Conservation (phyloP, 192 early-diverging fungal genomes). For the Tieghemiomyces parasiticus region DNA sequence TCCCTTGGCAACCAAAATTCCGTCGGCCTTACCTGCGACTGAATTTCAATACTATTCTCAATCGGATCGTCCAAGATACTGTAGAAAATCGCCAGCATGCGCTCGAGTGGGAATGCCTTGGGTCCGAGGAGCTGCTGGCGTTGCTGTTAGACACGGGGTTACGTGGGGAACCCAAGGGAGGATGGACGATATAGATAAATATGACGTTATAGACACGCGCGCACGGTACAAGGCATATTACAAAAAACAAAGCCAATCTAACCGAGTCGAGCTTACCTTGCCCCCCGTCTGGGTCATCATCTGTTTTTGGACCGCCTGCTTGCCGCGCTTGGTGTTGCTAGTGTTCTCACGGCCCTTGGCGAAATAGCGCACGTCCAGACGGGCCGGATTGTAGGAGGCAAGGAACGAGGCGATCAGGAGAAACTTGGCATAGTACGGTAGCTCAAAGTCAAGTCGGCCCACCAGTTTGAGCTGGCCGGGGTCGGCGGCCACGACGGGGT, state of each 20-base stretch:
- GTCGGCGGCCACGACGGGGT: neutral
- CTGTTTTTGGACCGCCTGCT: constrained; percentile 24
- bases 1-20: too few species aligned
- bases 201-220: neutral
- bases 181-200: neutral
- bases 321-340: constrained; percentile 20
- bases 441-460: constrained; percentile 35
- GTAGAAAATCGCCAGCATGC: constrained; percentile 95
- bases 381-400: constrained; percentile 86
- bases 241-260: neutral
- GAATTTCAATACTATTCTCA: constrained; percentile 62
- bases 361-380: constrained; percentile 80
- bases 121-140: constrained; percentile 85
- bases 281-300: constrained; percentile 28
- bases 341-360: constrained; percentile 31
- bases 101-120: constrained; percentile 84
- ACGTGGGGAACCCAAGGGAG: too few species aligned
- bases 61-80: constrained; percentile 57
- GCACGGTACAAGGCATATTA: neutral
- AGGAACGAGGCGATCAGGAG: constrained; percentile 78
- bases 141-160: constrained; percentile 23
- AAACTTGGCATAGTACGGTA: constrained; percentile 85
- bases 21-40: constrained; percentile 40
- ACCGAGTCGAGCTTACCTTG: constrained; percentile 17
- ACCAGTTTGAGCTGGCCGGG: neutral